Evolutionary conservation across 164 flowering plant species (phyloP).

Genomic region (Warburgia ugandensis): DNA sequence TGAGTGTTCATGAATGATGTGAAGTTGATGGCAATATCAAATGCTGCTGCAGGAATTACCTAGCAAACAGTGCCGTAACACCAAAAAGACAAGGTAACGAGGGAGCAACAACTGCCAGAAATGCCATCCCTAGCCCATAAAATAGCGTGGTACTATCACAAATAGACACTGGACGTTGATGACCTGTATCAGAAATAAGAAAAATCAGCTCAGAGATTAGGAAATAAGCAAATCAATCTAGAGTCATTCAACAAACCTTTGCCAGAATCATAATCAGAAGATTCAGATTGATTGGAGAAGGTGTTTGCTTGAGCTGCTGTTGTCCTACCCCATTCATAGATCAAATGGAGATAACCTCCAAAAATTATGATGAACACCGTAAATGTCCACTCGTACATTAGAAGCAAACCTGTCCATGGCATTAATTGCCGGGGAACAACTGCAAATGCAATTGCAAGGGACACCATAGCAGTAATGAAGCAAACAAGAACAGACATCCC

Average conservation of each 20-base stretch:
- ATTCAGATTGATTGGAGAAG: conserved; percentile 33
- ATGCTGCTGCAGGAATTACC: conserved; percentile 26
- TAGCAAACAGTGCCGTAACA: conserved; percentile 69
- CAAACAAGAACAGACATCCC: conserved; percentile 57
- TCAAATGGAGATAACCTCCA: conserved; percentile 63
- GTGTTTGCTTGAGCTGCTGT: conserved; percentile 42
- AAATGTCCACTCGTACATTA: conserved; percentile 91
- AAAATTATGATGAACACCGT: conserved; percentile 53
- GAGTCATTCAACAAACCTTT: conserved; percentile 49
- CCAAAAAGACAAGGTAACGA: conserved; percentile 78
- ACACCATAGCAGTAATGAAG: conserved; percentile 45
- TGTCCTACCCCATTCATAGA: conserved; percentile 61
- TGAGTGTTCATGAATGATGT: neutral
- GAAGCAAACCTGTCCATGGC: conserved; percentile 95
- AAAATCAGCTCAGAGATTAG: neutral
- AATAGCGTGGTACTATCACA: conserved; percentile 53
- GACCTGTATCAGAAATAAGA: conserved; percentile 47
- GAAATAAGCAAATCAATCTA: neutral
- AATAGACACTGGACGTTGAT: conserved; percentile 49
- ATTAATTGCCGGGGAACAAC: conserved; percentile 87
- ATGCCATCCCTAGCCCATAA: conserved; percentile 80
- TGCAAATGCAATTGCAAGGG: conserved; percentile 53
- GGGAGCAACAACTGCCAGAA: conserved; percentile 65
- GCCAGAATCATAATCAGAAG: conserved; percentile 51
- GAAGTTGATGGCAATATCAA: no score